Percentiles rank a stretch among this genome's conserved stretches.
Evolutionary conservation across 768 basidiomycete genomes (phyloP).

Genomic region (Rhizopogon vinicolor): DNA sequence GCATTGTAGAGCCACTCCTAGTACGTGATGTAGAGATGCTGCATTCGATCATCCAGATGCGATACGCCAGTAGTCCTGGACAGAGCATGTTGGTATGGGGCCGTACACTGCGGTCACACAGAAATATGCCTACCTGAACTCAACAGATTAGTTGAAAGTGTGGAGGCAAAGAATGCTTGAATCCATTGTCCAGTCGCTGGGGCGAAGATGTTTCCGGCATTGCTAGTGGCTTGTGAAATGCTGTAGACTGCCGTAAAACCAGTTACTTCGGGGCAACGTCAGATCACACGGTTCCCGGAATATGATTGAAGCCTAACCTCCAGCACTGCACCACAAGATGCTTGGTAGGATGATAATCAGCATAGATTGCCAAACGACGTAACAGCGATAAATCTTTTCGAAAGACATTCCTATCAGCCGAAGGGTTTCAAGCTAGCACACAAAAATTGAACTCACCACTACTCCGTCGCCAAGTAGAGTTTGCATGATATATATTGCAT

Average conservation of each 20-base stretch:
- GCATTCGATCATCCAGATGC: conserved; percentile 6
- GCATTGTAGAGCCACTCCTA: not conserved
- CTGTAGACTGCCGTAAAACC: conserved; percentile 4
- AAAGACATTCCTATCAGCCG: not conserved
- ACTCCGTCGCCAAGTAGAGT: conserved; percentile 6
- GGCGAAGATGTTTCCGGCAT: conserved; percentile 1
- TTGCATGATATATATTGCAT: conserved; percentile 14
- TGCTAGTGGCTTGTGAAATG: conserved; percentile 4
- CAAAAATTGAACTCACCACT: conserved; percentile 1
- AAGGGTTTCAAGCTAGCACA: not conserved
- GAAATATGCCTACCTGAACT: conserved; percentile 2
- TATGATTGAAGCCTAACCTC: conserved; percentile 1
- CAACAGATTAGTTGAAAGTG: conserved; percentile 4
- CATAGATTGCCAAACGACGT: conserved; percentile 9
- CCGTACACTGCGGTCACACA: not conserved
- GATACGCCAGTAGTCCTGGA: conserved; percentile 5
- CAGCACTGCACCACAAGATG: conserved; percentile 4
- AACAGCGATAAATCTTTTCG: conserved; percentile 13
- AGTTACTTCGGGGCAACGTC: not conserved
- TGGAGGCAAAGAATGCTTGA: conserved; percentile 3
- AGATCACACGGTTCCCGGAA: not conserved
- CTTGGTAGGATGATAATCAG: conserved; percentile 6
- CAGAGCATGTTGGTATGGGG: not conserved
- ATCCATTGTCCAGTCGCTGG: conserved; percentile 6
- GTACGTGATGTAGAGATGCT: not conserved